Base-by-base conservation (phyloP, 2,329 filamentous ascomycete species). In the Fusarium sublunatum region DNA sequence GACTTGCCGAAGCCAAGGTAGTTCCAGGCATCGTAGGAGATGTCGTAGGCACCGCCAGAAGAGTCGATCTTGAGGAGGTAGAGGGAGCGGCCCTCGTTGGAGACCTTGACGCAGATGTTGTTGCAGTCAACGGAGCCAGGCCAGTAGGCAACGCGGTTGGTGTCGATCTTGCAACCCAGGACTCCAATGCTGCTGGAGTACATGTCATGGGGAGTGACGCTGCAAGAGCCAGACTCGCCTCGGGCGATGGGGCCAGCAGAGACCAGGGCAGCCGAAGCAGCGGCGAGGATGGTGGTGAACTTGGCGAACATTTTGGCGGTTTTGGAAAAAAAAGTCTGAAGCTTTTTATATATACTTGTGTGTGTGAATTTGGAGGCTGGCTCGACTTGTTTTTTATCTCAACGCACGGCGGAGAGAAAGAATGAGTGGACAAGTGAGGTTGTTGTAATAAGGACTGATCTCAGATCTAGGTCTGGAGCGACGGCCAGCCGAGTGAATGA, bases 1-100 rank as follows among this genome's bases (percentile, higher is more conserved):
- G 78, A 76, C 58, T 78, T 68, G 62, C 84, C 84, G 31, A 79
- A 83, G 66, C 74, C 73, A 36, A 88, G 82, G 68, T 83, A 82
- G 78, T 86, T 86, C 83, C 83, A 88, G 45, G 85, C 84, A 61
- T 87, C 85, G 76, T 87, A 88, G 54, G 78, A 81, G 75, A 88
- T 81, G 73, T 88, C 86, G 72, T 85, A 72, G 48, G 84, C 85
- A 44, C 84, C 84, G 36, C 76, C 78, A 1, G 84, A 87, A 47
- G 77, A 73, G 76, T 87, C 86, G 61, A 88, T 76, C 71, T 81
- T 81, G 58, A 88, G 80, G 50, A 92, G 83, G 66, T 86, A 79
- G 53, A 88, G 73, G 35, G 74, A 77, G 58, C 83, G 82, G 53
- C 74, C 81, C 39, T 72, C 75, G 71, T 82, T 75, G 53, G 76